These are phyloP conservation scores for Blastobotrys aristatus DNA, from an alignment of 1,139 yeast genomes.

Conservation along the genomic window DNA sequence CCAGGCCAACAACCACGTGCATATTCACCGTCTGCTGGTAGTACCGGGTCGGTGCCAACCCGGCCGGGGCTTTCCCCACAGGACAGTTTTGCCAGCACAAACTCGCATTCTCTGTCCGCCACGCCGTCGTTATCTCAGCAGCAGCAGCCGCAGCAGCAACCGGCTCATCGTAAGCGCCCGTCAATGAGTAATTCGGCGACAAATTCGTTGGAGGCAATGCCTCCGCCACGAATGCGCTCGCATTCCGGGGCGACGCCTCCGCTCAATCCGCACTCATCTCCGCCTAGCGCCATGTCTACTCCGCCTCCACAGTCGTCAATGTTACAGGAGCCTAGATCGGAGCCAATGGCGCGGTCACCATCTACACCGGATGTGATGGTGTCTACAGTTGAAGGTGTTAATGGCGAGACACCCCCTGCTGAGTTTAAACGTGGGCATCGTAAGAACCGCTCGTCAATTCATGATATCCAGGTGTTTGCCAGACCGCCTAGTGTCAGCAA, in stretches of 20 bases:
- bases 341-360: slow-evolving; percentile 4
- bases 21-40: not conserved
- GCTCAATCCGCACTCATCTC: not conserved
- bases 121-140: not conserved
- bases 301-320: not conserved
- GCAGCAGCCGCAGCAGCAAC: not conserved
- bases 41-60: not conserved
- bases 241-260: slow-evolving; percentile 4
- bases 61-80: not conserved
- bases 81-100: not conserved
- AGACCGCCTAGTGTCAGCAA: slow-evolving; percentile 7
- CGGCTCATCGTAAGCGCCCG: slow-evolving; percentile 7
- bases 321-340: not conserved
- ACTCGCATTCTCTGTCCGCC: not conserved
- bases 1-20: not conserved
- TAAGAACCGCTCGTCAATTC: slow-evolving; percentile 17
- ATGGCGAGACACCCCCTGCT: not conserved
- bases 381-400: not conserved
- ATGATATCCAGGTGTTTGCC: slow-evolving; percentile 16
- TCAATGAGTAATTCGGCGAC: not conserved
- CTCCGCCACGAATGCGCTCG: slow-evolving; percentile 4
- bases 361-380: slow-evolving; percentile 7
- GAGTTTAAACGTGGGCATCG: slow-evolving; percentile 14
- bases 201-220: not conserved
- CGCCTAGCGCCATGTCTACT: not conserved